These are phyloP conservation scores for Eucalyptus dawsonii DNA, from an alignment of 345 rosid genomes.

Conservation along the genomic window DNA sequence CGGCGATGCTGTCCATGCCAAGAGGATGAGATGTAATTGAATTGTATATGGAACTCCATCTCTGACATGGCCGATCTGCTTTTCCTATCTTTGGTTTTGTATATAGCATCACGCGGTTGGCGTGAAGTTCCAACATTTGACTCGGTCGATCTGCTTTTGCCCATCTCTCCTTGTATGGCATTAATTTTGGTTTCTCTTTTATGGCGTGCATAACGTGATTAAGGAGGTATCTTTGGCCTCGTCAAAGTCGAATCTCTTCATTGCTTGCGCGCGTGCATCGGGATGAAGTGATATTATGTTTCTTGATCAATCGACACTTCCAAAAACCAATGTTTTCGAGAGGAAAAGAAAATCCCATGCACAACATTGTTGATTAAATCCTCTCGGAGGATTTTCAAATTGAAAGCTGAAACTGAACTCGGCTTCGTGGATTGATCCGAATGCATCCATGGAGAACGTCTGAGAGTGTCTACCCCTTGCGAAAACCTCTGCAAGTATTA, in stretches of 20 bases:
- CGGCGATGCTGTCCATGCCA: neutral
- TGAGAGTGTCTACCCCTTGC: neutral
- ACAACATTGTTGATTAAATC: neutral
- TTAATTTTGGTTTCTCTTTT: neutral
- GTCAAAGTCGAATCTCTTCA: neutral
- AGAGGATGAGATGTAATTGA: neutral
- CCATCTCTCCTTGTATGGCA: neutral
- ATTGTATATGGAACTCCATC: neutral
- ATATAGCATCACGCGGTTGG: neutral
- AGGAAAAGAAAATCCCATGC: neutral
- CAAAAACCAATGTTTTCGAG: neutral
- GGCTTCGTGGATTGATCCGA: neutral
- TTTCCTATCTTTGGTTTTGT: neutral
- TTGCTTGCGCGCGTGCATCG: neutral
- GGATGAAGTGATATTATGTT: neutral
- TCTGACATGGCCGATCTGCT: too few species aligned
- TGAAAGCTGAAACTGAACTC: neutral
- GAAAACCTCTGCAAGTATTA: neutral
- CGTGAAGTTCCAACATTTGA: neutral
- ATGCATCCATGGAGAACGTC: neutral
- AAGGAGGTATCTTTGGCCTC: neutral
- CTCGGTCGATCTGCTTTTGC: neutral
- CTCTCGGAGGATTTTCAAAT: neutral
- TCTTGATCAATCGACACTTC: neutral
- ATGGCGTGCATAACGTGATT: neutral